Base-by-base conservation (phyloP, 441 rosid genomes). In the Manihot esculenta region DNA sequence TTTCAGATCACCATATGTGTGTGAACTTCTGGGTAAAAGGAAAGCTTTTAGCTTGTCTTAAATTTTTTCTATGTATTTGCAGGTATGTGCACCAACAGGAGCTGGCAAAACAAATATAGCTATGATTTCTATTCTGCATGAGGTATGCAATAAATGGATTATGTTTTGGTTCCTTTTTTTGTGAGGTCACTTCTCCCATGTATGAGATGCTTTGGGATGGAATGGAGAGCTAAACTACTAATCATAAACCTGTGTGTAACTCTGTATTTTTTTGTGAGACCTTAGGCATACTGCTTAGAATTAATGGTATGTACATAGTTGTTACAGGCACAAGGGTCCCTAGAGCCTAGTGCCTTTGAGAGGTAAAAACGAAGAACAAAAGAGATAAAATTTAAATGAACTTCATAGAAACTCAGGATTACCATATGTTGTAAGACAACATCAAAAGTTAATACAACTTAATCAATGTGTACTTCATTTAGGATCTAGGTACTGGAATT, bases 71-170 rank as follows among this genome's bases (percentile, higher is more conserved):
- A 62, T 81, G 55, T 80, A 23, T 53, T 72, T 81, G 79, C 83
- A 94, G 99, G 99, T 94, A 75, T 94, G 99, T 84, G 99, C 99
- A 64, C 99, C 99, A 21, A 94, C 99, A 35, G 99, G 99, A 77
- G 99, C 99, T 69, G 99, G 99, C 13, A 94, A 94, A 85, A 92
- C 97, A 78, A 94, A 94, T 80, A 94, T 94, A 78, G 97, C 99
- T 48, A 90, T 94, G 99, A 86, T 94, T 66, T 89, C 99, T 70
- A 81, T 94, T 76, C 83, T 94, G 69, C 99, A 94, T 44, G 97
- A 94, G 96, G 99, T 92, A 76, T 49, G 69, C 57, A 48, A 57
- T 66, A 41, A 54, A 20, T 20, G 15, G 55, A 13, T 21, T 63
- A 11, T 53, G 53, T 49, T 66, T 61, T 24, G 44, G 5, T 41